Conservation (phyloP, 352 stramenopile genomes). For the Saprolegnia parasitica region DNA sequence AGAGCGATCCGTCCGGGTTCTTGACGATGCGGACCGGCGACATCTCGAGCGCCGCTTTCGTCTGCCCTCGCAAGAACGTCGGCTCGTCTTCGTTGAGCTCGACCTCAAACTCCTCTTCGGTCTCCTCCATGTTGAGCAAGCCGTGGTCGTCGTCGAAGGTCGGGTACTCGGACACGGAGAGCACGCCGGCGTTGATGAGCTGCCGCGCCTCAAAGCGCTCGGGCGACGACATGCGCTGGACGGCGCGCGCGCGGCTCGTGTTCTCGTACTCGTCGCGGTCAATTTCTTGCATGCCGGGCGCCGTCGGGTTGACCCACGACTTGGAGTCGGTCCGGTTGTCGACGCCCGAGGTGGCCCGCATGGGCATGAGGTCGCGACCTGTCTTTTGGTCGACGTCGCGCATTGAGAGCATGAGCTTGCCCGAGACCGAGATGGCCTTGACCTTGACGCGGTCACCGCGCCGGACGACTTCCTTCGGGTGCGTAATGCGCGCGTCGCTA, state of each 20-base stretch:
- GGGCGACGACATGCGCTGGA: slow-evolving; percentile 91
- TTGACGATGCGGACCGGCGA: slow-evolving; percentile 98
- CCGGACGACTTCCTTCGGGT: slow-evolving; percentile 84
- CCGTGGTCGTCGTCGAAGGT: slow-evolving; percentile 96
- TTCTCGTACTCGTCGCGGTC: slow-evolving; percentile 58
- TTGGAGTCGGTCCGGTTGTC: slow-evolving; percentile 53
- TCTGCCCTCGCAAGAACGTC: slow-evolving; percentile 95
- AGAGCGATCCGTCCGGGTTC: slow-evolving; percentile 98
- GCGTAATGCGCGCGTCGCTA: slow-evolving; percentile 75
- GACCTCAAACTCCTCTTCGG: slow-evolving; percentile 88
- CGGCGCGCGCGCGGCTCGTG: slow-evolving; percentile 48
- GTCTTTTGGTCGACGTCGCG: slow-evolving; percentile 96
- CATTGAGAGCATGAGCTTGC: slow-evolving; percentile 93
- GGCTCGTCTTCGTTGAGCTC: slow-evolving; percentile 97
- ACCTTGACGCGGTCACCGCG: slow-evolving; percentile 92
- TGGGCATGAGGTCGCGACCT: slow-evolving; percentile 92
- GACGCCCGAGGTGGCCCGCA: slow-evolving; percentile 66
- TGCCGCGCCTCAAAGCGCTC: slow-evolving; percentile 97
- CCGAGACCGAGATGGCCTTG: slow-evolving; percentile 94
- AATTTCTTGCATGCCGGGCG: slow-evolving; percentile 71
- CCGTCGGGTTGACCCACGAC: slow-evolving; percentile 83
- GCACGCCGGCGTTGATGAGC: slow-evolving; percentile 96
- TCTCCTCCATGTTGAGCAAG: slow-evolving; percentile 72
- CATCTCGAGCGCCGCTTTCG: slow-evolving; percentile 84
- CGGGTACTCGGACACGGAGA: slow-evolving; percentile 97